A percentile compares a stretch with the other conserved stretches of the same genome.
phyloP scores from a whole-genome alignment of 345 rosid genomes.

The Durio zibethinus region DNA sequence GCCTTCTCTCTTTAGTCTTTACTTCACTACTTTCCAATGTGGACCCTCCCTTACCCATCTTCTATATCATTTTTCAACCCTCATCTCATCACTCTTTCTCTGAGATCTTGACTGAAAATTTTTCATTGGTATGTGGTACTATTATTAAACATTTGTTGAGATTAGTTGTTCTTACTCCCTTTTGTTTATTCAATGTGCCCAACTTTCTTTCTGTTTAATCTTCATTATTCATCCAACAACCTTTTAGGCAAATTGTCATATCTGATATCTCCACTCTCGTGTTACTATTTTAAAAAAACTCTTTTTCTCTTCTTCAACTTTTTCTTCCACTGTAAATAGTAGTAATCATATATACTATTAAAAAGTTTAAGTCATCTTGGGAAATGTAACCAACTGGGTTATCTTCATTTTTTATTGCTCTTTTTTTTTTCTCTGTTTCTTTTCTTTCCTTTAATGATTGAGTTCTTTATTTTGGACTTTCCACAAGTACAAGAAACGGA shows the following conservation, averaged over 20 bases:
- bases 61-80: background rate
- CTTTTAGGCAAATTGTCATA: slow-evolving; percentile 2
- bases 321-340: slow-evolving; percentile 26
- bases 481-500: slow-evolving; percentile 38
- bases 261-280: background rate
- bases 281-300: background rate
- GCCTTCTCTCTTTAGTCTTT: background rate
- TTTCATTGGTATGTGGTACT: background rate
- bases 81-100: slow-evolving; percentile 9
- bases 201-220: background rate
- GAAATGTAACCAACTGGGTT: slow-evolving; percentile 23
- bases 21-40: slow-evolving; percentile 10
- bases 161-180: background rate
- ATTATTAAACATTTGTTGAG: background rate
- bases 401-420: slow-evolving; percentile 19
- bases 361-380: slow-evolving; percentile 27
- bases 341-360: background rate
- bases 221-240: slow-evolving; percentile 19
- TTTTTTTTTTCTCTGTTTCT: background rate
- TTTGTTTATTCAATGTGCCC: slow-evolving; percentile 10
- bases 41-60: slow-evolving; percentile 4
- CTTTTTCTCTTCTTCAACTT: slow-evolving; percentile 11
- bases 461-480: slow-evolving; percentile 29
- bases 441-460: slow-evolving; percentile 22
- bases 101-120: background rate